A percentile compares a stretch with the other conserved stretches of the same genome.
Conservation (phyloP, 371 early-diverging fungal genomes). For the Syncephalis plumigaleata region DNA sequence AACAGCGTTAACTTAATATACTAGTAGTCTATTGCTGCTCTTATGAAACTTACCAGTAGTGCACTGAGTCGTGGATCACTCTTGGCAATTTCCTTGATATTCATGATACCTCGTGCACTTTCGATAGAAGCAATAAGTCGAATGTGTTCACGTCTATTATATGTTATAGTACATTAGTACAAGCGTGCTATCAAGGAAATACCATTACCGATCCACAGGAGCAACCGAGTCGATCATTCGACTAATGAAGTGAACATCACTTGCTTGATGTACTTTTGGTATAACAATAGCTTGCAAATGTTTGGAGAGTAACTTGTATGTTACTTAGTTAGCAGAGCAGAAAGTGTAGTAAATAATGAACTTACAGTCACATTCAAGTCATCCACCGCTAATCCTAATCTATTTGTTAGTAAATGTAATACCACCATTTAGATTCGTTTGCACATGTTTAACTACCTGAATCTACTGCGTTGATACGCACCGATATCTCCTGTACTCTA, state of each 20-base stretch:
- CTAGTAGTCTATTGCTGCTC: too few species aligned
- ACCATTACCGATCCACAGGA: slow-evolving; percentile 42
- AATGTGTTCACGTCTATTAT: slow-evolving; percentile 36
- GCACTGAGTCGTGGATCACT: slow-evolving; percentile 56
- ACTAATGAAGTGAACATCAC: slow-evolving; percentile 61
- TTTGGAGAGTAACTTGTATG: slow-evolving; percentile 38
- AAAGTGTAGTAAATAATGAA: not conserved
- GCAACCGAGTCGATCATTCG: slow-evolving; percentile 63
- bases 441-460: slow-evolving; percentile 26
- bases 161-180: not conserved
- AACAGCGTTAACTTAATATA: not conserved
- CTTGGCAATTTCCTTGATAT: slow-evolving; percentile 60
- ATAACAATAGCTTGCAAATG: slow-evolving; percentile 66
- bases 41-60: slow-evolving; percentile 42
- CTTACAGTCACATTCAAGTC: slow-evolving; percentile 64
- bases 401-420: slow-evolving; percentile 2
- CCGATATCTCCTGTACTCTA: slow-evolving; percentile 57
- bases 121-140: slow-evolving; percentile 72
- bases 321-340: not conserved
- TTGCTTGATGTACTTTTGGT: slow-evolving; percentile 71
- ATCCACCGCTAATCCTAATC: slow-evolving; percentile 47
- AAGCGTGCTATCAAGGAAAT: not conserved
- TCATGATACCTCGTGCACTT: slow-evolving; percentile 71
- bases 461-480: slow-evolving; percentile 73
- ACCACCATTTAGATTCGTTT: not conserved